Conservation (phyloP, 352 stramenopile genomes). For the Phytophthora macrochlamydospora region DNA sequence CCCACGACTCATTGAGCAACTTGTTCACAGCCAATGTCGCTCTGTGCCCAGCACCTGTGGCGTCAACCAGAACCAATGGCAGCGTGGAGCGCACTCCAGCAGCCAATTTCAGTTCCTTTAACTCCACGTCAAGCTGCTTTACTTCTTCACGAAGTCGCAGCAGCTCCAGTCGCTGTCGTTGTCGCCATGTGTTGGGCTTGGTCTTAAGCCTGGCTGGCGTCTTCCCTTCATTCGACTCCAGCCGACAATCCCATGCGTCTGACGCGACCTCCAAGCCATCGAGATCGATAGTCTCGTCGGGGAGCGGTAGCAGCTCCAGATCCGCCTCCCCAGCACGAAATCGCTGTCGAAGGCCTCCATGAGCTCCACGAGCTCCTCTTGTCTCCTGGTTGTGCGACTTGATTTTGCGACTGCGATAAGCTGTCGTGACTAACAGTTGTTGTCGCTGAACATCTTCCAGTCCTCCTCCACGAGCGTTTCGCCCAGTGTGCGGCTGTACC, state of each 20-base stretch:
- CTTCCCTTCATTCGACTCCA: neutral
- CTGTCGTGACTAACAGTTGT: neutral
- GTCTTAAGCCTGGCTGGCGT: conserved; percentile 1
- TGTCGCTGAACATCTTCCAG: conserved; percentile 23
- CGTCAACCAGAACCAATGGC: neutral
- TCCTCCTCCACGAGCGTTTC: conserved; percentile 32
- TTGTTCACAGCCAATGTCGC: conserved; percentile 1
- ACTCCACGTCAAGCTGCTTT: conserved; percentile 17
- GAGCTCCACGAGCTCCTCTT: neutral
- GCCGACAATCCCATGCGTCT: neutral
- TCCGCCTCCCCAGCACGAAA: conserved; percentile 8
- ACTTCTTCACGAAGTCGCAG: conserved; percentile 16
- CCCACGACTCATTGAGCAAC: conserved; percentile 17
- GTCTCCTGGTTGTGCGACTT: neutral
- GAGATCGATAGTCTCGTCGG: neutral
- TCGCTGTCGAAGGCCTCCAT: conserved; percentile 6
- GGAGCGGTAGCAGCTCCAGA: conserved; percentile 10
- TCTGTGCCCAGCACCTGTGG: neutral
- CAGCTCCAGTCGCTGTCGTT: conserved; percentile 18
- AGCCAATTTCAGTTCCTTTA: conserved; percentile 26
- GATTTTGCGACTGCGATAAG: neutral
- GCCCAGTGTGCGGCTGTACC: conserved; percentile 22
- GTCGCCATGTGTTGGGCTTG: conserved; percentile 30
- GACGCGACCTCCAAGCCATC: neutral
- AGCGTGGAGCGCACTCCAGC: conserved; percentile 20